Conservation (phyloP, 2,329 filamentous ascomycete species). For the Phialophora verrucosa region DNA sequence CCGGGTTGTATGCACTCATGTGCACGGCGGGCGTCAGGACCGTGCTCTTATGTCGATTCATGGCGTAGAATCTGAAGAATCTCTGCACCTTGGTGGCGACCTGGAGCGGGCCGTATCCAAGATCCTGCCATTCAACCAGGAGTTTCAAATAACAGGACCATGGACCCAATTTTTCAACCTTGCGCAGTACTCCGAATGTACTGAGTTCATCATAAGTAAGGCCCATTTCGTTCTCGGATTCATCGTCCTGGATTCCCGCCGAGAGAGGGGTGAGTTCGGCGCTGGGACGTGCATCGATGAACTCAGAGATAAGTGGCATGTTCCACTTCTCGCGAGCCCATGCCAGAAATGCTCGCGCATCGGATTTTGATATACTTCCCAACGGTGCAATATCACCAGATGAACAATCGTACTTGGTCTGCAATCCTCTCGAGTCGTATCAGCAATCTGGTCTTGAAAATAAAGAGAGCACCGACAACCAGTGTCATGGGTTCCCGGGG, state of each 20-base stretch:
- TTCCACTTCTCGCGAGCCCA: slow-evolving; percentile 66
- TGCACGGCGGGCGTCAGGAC: slow-evolving; percentile 65
- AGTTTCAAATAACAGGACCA: slow-evolving; percentile 62
- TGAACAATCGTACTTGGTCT: slow-evolving; percentile 71
- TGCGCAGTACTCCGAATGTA: slow-evolving; percentile 60
- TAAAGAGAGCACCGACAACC: background rate
- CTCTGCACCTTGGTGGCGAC: slow-evolving; percentile 32
- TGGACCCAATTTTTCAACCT: slow-evolving; percentile 58
- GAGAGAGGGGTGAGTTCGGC: slow-evolving; percentile 72
- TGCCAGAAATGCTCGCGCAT: slow-evolving; percentile 73
- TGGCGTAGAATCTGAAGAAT: slow-evolving; percentile 52
- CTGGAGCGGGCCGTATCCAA: slow-evolving; percentile 40
- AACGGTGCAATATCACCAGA: slow-evolving; percentile 68
- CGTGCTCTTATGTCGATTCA: slow-evolving; percentile 71
- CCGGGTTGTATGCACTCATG: slow-evolving; percentile 48
- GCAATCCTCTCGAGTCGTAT: background rate
- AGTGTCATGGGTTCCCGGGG: background rate
- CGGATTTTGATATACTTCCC: slow-evolving; percentile 65
- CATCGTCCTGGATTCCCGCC: slow-evolving; percentile 61
- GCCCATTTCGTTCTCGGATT: slow-evolving; percentile 59
- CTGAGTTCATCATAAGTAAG: slow-evolving; percentile 62
- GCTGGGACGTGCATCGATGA: slow-evolving; percentile 67
- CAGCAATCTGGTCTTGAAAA: background rate
- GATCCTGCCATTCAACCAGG: slow-evolving; percentile 44
- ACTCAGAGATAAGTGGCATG: slow-evolving; percentile 65